Evolutionary conservation across 139 green algal species (phyloP).

Genomic region (Trebouxia sp.): DNA sequence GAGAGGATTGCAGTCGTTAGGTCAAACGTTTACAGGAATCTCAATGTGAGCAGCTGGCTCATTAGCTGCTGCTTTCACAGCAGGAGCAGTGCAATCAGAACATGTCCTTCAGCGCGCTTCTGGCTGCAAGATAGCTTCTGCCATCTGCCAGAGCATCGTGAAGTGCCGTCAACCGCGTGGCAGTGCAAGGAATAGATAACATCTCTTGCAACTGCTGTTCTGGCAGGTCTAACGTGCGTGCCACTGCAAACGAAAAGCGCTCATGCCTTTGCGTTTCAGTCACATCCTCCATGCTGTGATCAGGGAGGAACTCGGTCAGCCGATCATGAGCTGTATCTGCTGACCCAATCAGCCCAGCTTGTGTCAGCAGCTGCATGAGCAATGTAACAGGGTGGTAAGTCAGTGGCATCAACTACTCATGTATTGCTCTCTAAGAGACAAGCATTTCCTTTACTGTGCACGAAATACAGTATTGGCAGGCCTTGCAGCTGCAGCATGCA

Average conservation of each 20-base stretch:
- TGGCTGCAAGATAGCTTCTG: background rate
- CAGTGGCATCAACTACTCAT: no score
- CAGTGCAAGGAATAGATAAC: background rate
- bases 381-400: background rate
- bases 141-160: background rate
- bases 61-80: no score
- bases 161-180: background rate
- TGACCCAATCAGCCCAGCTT: background rate
- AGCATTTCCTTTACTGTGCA: no score
- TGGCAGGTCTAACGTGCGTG: background rate
- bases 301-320: slow-evolving; percentile 7
- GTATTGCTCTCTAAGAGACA: no score
- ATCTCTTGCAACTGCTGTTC: background rate
- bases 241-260: slow-evolving; percentile 13
- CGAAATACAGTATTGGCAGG: no score
- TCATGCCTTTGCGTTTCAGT: slow-evolving; percentile 8
- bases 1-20: no score
- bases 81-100: background rate
- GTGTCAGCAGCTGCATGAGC: background rate
- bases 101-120: slow-evolving; percentile 3
- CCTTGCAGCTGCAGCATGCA: no score
- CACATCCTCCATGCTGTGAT: background rate
- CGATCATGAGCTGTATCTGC: background rate
- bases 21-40: no score
- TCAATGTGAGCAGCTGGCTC: no score